Percentiles rank a stretch among this genome's conserved stretches.
Evolutionary conservation across 2,329 filamentous ascomycete genomes (phyloP).

Genomic region (Thyridium curvatum): DNA sequence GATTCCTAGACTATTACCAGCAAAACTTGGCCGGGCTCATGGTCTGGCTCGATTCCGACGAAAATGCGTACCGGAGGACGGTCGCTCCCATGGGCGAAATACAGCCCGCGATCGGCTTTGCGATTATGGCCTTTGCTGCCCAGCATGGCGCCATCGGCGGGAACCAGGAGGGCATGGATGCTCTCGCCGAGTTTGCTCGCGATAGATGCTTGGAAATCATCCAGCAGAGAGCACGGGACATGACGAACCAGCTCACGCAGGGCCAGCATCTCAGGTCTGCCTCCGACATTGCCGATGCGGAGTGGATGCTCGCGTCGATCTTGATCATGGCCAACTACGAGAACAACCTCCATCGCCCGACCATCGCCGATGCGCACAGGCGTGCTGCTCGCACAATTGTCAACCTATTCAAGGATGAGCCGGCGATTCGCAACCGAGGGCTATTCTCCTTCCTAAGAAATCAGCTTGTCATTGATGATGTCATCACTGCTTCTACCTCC

Average conservation of each 20-base stretch:
- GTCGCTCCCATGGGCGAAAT: constrained; percentile 17
- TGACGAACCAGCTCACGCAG: constrained; percentile 14
- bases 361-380: constrained; percentile 19
- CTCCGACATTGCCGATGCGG: constrained; percentile 16
- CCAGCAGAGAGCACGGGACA: constrained; percentile 7
- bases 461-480: constrained; percentile 19
- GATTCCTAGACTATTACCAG: constrained; percentile 21
- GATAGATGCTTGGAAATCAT: constrained; percentile 19
- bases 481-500: constrained; percentile 18
- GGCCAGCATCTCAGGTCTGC: constrained; percentile 13
- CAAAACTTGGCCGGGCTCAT: constrained; percentile 20
- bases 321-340: constrained; percentile 20
- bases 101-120: constrained; percentile 18
- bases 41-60: constrained; percentile 22
- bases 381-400: constrained; percentile 19
- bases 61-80: constrained; percentile 19
- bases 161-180: constrained; percentile 4
- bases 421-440: constrained; percentile 6
- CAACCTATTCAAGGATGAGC: constrained; percentile 16
- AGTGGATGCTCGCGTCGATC: constrained; percentile 22
- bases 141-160: constrained; percentile 14
- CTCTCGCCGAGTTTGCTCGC: constrained; percentile 17
- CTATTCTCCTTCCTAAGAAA: constrained; percentile 15
- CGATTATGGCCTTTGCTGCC: constrained; percentile 19
- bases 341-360: constrained; percentile 17